Evolutionary conservation across 805 yeast species (phyloP).

Genomic region (Saccharomycopsis synnaedendra): DNA sequence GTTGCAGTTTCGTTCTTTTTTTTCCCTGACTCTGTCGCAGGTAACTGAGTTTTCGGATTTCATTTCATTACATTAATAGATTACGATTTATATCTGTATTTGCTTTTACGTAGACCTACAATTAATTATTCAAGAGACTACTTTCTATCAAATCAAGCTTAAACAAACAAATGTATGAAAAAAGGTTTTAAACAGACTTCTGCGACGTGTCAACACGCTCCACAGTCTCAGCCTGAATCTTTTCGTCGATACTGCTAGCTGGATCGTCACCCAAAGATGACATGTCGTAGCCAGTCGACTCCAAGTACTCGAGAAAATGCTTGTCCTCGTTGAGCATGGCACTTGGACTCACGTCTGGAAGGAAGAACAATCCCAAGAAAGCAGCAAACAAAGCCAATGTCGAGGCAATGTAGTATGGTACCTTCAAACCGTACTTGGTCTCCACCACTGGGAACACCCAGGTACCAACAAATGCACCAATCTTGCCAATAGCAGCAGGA

Average conservation of each 20-base stretch:
- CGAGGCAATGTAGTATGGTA: slow-evolving; percentile 74
- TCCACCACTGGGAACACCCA: slow-evolving; percentile 79
- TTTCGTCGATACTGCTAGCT: background rate
- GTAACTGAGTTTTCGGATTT: too few relatives aligned
- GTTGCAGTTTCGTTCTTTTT: slow-evolving; percentile 84
- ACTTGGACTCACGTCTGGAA: slow-evolving; percentile 63
- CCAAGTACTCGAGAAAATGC: slow-evolving; percentile 56
- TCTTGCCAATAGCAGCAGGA: slow-evolving; percentile 85
- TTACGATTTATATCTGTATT: too few relatives aligned
- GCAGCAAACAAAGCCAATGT: slow-evolving; percentile 30
- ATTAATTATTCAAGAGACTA: too few relatives aligned
- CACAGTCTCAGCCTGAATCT: slow-evolving; percentile 1
- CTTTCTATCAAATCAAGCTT: too few relatives aligned
- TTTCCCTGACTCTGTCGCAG: slow-evolving; percentile 47
- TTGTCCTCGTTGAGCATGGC: slow-evolving; percentile 72
- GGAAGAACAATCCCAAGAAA: slow-evolving; percentile 24
- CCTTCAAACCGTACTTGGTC: slow-evolving; percentile 44
- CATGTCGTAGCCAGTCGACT: slow-evolving; percentile 58
- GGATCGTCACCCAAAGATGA: slow-evolving; percentile 34
- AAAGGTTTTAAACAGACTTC: background rate
- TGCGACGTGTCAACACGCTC: background rate
- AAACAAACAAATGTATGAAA: background rate
- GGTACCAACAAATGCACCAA: slow-evolving; percentile 89
- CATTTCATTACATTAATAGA: too few relatives aligned
- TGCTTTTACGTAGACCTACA: too few relatives aligned